phyloP scores from a whole-genome alignment of 176 grass and related monocot genomes.

The Carex pumila region DNA sequence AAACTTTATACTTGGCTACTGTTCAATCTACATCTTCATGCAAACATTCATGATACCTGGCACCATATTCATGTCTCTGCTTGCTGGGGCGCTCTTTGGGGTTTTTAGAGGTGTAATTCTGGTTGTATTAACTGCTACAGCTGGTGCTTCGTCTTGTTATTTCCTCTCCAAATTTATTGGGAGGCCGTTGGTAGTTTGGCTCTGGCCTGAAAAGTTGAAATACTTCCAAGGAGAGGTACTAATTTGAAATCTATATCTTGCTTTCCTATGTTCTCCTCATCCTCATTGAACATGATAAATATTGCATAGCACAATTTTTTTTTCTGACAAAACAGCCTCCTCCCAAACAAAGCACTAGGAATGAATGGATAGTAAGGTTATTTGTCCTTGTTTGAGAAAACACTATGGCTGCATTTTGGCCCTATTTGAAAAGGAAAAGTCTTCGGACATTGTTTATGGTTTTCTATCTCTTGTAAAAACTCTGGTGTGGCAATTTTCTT shows the following conservation, averaged over 20 bases:
- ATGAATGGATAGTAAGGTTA: not conserved
- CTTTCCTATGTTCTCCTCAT: not conserved
- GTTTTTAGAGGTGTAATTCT: constrained; percentile 76
- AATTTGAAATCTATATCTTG: constrained; percentile 8
- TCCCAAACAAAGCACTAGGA: not conserved
- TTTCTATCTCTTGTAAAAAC: not conserved
- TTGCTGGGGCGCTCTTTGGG: constrained; percentile 95
- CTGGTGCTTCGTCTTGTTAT: constrained; percentile 87
- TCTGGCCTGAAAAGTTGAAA: constrained; percentile 89
- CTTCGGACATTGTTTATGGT: constrained; percentile 20
- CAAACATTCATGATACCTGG: constrained; percentile 99
- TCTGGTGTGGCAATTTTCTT: not conserved
- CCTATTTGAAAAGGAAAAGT: not conserved
- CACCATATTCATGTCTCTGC: constrained; percentile 98
- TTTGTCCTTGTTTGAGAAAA: not conserved
- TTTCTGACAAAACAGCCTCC: not conserved
- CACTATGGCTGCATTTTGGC: not conserved
- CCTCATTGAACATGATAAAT: not conserved
- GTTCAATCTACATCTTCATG: constrained; percentile 99
- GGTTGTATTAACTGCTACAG: constrained; percentile 88
- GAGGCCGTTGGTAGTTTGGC: constrained; percentile 70
- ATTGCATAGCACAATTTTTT: not conserved
- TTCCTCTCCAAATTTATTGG: constrained; percentile 96
- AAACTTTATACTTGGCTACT: constrained; percentile 93
- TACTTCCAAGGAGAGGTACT: constrained; percentile 94